Base-by-base conservation (phyloP, 2,329 filamentous ascomycete genomes). In the Xylariaceae sp. region DNA sequence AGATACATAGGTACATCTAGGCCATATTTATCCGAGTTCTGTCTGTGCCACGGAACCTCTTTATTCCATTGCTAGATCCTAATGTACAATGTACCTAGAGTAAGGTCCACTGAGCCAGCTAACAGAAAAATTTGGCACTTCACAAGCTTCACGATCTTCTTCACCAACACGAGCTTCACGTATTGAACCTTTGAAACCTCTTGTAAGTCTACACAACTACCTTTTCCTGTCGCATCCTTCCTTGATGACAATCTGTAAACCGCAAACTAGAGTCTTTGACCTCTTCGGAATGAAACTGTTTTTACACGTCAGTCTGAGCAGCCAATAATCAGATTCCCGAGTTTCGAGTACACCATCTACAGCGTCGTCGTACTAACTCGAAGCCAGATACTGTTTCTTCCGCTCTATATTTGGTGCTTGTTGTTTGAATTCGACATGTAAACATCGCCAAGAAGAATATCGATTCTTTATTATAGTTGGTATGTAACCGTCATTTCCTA, bases 261-360 rank as follows among this genome's bases (percentile, higher is more conserved):
- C 89, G 84, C 87, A 81, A 78, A 75, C 76, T 96, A 96, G 91
- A 96, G 91, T 96, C 91, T 96, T 95, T 95, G 91, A 96, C 67
- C 67, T 87, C 89, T 80, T 73, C 74, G 81, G 86, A 83, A 88
- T 93, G 90, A 93, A 93, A 93, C 88, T 75, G 85, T 81, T 85
- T 86, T 90, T 87, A 85, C 87, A 93, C 89, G 90, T 95, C 90
- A 95, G 90, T 91, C 90, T 95, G 90, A 95, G 81, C 75, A 72
- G 72, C 63, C 62, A 69, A 53, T 21, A n/a, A 45, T 54, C 44
- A 3, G 44, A 53, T 44, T 48, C 20, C 32, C 26, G 16, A 57
- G 42, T 47, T 62, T 12, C 56, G 21, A 2, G 32, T 29, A 20
- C 40, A 18, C 50, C 10, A 51, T 26, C 20, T 58, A 41, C 18